Percentiles rank a stretch among this genome's conserved stretches.
Conservation (phyloP, 495 filamentous ascomycete genomes). For the Hypoxylon crocopeplum region DNA sequence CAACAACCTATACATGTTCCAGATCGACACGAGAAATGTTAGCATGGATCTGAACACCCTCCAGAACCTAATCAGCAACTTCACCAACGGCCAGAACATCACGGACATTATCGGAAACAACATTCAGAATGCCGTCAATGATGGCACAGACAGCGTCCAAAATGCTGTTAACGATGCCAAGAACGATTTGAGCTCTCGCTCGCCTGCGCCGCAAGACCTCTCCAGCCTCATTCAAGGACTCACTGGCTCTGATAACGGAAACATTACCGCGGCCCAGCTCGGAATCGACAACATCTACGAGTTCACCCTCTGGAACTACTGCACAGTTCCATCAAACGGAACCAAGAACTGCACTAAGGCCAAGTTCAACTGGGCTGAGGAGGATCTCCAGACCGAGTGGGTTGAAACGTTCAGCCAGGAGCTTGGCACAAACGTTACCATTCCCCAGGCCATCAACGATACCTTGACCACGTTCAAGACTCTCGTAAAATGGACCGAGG, state of each 20-base stretch:
- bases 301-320: conserved; percentile 88
- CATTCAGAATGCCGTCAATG: conserved; percentile 29
- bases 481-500: conserved; percentile 81
- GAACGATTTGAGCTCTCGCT: conserved; percentile 18
- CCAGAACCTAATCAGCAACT: conserved; percentile 20
- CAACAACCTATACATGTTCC: conserved; percentile 75
- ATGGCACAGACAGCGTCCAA: conserved; percentile 14
- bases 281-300: conserved; percentile 79
- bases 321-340: conserved; percentile 59
- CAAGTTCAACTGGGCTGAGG: conserved; percentile 79
- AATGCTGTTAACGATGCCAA: conserved; percentile 17
- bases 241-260: conserved; percentile 29
- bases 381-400: conserved; percentile 61
- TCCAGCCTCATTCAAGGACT: conserved; percentile 23
- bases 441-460: conserved; percentile 69
- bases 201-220: conserved; percentile 24
- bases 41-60: conserved; percentile 44
- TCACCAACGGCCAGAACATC: conserved; percentile 26
- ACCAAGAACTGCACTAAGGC: conserved; percentile 64
- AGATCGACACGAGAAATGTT: conserved; percentile 63
- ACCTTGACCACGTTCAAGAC: conserved; percentile 72
- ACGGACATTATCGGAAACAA: too few species aligned
- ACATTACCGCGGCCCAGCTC: conserved; percentile 60
- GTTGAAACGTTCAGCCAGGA: conserved; percentile 50
- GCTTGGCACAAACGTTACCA: conserved; percentile 50